These are phyloP conservation scores for Debaryomyces tyrocola DNA, from an alignment of 805 yeast genomes.

Conservation along the genomic window DNA sequence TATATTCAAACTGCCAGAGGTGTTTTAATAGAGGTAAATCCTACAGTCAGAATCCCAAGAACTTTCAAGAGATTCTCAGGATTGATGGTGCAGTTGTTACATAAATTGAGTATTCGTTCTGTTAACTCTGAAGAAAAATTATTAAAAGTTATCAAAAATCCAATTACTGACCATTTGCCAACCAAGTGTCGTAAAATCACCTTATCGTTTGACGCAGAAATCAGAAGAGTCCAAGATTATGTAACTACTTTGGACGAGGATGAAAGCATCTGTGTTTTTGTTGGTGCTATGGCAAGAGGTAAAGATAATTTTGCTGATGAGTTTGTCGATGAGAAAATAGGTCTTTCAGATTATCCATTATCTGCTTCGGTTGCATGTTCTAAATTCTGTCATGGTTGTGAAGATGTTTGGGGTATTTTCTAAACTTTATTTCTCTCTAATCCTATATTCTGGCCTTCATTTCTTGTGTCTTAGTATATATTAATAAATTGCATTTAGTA, in stretches of 20 bases:
- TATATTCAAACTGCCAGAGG: constrained; percentile 95
- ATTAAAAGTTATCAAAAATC: constrained; percentile 92
- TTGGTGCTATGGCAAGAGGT: constrained; percentile 99
- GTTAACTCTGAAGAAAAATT: constrained; percentile 95
- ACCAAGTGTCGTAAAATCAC: constrained; percentile 94
- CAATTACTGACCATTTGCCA: constrained; percentile 95
- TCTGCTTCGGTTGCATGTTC: constrained; percentile 98
- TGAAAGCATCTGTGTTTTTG: constrained; percentile 96
- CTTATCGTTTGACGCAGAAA: constrained; percentile 87
- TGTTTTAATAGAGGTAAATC: constrained; percentile 92
- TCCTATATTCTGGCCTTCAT: constrained; percentile 4
- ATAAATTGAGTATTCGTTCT: constrained; percentile 87
- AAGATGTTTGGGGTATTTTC: constrained; percentile 92
- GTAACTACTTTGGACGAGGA: constrained; percentile 76
- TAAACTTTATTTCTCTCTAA: constrained; percentile 10
- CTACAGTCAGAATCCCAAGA: constrained; percentile 95
- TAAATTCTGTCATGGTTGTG: constrained; percentile 97
- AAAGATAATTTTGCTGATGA: constrained; percentile 97
- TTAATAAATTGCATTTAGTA: not conserved
- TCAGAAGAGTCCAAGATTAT: constrained; percentile 85
- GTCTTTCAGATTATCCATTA: constrained; percentile 91
- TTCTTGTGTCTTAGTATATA: not conserved
- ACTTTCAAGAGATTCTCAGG: constrained; percentile 98
- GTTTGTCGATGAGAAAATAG: constrained; percentile 92
- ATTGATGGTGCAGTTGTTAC: constrained; percentile 93